Percentiles rank a stretch among this genome's conserved stretches.
Evolutionary conservation across 768 basidiomycete genomes (phyloP).

Genomic region (Kwoniella pini): DNA sequence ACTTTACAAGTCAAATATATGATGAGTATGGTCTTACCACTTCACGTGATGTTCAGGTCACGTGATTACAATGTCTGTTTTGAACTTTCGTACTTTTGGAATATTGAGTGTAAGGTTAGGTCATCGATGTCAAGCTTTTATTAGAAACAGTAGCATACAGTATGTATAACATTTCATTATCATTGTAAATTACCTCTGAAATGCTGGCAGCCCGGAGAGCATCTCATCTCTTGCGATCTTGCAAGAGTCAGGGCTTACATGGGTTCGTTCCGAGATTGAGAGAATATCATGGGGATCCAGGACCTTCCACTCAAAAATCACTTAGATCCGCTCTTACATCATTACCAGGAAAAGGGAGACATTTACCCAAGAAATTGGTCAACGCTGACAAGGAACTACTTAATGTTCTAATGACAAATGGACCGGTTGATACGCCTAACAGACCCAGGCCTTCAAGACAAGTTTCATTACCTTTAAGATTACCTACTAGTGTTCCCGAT

Average conservation of each 20-base stretch:
- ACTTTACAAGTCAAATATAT: too few relatives aligned
- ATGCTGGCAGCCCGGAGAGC: neutral
- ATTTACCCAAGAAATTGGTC: neutral
- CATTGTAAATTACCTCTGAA: too few relatives aligned
- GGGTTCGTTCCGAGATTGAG: neutral
- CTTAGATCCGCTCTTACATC: neutral
- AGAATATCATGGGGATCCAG: slow-evolving; percentile 28
- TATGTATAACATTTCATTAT: too few relatives aligned
- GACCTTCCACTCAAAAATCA: slow-evolving; percentile 13
- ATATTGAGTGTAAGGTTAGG: too few relatives aligned
- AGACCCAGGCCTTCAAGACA: neutral
- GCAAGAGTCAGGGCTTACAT: neutral
- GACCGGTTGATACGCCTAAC: neutral
- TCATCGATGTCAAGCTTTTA: too few relatives aligned
- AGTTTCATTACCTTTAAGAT: slow-evolving; percentile 1
- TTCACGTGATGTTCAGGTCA: too few relatives aligned
- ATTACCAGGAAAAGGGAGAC: neutral
- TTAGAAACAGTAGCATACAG: too few relatives aligned
- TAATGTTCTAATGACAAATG: slow-evolving; percentile 1
- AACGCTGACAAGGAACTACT: slow-evolving; percentile 1
- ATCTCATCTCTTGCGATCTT: neutral
- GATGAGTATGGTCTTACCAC: too few relatives aligned
- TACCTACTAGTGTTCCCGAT: neutral
- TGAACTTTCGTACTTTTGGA: too few relatives aligned
- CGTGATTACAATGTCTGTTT: too few relatives aligned